Evolutionary conservation across 73 alveolate genomes (phyloP).

Genomic region (Paramecium bursaria): DNA sequence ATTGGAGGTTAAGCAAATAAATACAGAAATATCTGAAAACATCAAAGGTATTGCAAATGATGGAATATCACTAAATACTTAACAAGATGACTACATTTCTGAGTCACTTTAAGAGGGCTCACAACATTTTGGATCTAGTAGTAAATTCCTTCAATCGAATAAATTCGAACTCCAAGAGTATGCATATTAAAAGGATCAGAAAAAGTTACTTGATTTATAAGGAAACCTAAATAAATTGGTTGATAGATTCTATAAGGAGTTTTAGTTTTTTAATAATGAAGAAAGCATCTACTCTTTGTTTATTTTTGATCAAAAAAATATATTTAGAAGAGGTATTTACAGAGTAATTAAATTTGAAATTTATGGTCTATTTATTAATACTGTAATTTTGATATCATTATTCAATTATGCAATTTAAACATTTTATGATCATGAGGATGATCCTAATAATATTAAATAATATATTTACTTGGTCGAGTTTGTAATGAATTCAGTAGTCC

Average conservation of each 20-base stretch:
- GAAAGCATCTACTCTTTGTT: slow-evolving; percentile 21
- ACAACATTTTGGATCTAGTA: background rate
- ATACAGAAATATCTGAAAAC: slow-evolving; percentile 7
- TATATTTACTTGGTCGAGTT: background rate
- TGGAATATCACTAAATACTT: background rate
- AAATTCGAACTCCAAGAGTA: background rate
- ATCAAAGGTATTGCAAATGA: background rate
- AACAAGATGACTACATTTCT: background rate
- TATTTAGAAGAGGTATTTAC: slow-evolving; percentile 22
- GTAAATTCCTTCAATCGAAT: background rate
- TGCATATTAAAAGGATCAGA: background rate
- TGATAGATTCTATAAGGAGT: background rate
- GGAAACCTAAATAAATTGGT: slow-evolving; percentile 11
- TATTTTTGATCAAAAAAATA: slow-evolving; percentile 6
- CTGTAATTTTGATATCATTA: background rate
- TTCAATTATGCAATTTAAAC: slow-evolving; percentile 5
- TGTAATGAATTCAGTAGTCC: background rate
- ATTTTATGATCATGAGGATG: background rate
- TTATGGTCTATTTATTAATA: background rate
- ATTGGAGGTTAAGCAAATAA: background rate
- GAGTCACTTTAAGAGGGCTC: background rate
- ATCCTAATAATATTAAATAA: background rate
- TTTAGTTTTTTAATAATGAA: slow-evolving; percentile 17
- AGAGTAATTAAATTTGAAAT: background rate
- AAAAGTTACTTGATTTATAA: background rate